Evolutionary conservation across 2,329 filamentous ascomycete genomes (phyloP).

Genomic region (Fusarium metavorans): DNA sequence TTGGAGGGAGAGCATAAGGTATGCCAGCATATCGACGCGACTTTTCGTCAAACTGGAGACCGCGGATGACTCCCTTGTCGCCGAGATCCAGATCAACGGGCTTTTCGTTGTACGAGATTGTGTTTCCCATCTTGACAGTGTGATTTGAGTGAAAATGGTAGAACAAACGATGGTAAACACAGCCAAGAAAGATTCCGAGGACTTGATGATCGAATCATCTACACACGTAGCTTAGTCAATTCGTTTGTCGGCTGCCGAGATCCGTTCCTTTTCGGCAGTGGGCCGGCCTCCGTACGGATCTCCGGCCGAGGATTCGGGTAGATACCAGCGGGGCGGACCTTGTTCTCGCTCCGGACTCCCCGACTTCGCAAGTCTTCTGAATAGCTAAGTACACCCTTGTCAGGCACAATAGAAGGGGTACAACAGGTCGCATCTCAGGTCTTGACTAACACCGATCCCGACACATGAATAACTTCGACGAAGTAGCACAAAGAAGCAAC

Average conservation of each 20-base stretch:
- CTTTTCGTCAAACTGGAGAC: conserved; percentile 49
- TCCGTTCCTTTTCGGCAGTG: neutral
- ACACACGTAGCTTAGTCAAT: neutral
- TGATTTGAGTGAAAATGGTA: neutral
- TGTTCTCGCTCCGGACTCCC: neutral
- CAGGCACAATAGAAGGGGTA: neutral
- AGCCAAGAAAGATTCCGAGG: neutral
- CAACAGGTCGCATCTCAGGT: neutral
- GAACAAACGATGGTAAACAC: neutral
- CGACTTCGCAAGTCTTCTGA: neutral
- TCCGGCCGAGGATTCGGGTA: conserved; percentile 2
- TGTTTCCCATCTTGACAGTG: conserved; percentile 19
- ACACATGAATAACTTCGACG: neutral
- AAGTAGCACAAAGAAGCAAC: neutral
- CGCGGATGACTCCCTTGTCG: conserved; percentile 45
- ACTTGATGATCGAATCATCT: neutral
- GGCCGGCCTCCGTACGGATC: neutral
- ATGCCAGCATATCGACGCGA: conserved; percentile 50
- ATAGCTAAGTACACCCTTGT: neutral
- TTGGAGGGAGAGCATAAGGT: conserved; percentile 55
- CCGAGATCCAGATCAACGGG: conserved; percentile 12
- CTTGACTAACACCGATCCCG: neutral
- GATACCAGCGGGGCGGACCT: neutral
- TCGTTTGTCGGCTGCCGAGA: neutral
- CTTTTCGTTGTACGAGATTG: conserved; percentile 20